Evolutionary conservation across 805 yeast genomes (phyloP).

Genomic region (Yarrowia hollandica): DNA sequence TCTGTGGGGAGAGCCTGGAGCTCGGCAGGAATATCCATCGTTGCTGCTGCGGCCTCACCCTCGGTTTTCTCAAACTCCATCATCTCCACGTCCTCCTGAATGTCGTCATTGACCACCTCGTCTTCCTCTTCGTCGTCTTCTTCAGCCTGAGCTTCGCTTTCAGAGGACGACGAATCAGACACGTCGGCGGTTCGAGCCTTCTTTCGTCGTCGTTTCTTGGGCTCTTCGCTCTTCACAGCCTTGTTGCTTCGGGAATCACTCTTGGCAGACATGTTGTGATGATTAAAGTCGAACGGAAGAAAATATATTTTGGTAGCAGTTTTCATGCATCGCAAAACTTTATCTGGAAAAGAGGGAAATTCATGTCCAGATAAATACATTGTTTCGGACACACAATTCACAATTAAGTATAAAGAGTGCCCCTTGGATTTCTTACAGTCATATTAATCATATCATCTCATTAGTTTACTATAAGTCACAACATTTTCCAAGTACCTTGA

Average conservation of each 20-base stretch:
- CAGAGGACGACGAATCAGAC: conserved; percentile 34
- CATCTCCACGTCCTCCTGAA: conserved; percentile 30
- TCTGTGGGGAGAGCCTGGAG: neutral
- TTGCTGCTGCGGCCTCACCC: neutral
- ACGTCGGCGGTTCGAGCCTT: conserved; percentile 36
- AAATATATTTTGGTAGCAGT: neutral
- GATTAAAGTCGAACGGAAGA: neutral
- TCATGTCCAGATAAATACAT: no score
- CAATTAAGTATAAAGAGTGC: no score
- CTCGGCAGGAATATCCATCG: conserved; percentile 5
- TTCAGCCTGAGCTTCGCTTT: neutral
- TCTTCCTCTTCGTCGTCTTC: neutral
- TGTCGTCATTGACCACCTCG: neutral
- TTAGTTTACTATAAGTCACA: no score
- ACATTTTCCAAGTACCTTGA: no score
- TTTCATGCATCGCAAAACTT: neutral
- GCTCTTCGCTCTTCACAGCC: conserved; percentile 6
- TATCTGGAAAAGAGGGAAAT: neutral
- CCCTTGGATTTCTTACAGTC: no score
- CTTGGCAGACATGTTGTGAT: conserved; percentile 11
- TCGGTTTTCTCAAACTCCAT: conserved; percentile 34
- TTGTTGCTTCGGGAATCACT: conserved; percentile 11
- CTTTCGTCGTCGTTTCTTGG: conserved; percentile 35
- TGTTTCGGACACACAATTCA: no score
- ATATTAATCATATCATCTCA: no score